Base-by-base conservation (phyloP, 2,329 filamentous ascomycete genomes). In the Xylariales sp. region DNA sequence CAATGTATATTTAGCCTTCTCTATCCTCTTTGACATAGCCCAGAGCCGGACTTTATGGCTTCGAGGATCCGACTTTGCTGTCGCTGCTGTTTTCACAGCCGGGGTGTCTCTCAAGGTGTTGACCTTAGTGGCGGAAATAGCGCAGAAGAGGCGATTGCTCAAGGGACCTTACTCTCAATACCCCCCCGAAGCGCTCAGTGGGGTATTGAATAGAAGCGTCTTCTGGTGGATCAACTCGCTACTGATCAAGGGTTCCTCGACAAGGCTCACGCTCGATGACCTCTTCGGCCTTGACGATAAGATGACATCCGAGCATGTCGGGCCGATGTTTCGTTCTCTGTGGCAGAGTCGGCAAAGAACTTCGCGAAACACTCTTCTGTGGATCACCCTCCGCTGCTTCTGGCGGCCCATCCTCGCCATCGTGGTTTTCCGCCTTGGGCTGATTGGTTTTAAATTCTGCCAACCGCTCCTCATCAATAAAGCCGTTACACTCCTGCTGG, bases 381-480 rank as follows among this genome's bases (percentile, higher is more conserved):
- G 37, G 17, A 36, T 37, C 17, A 13, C 54, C 1, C 17, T 38
- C 10, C 40, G 39, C 6, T 37, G 49, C 2, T 43, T 56, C 10
- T 36, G 6, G 34, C 39, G 15, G 40, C 42, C 13, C 21, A 55
- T 13, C 19, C 53, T 18, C 42, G 53, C 55, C 4, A 41, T 57
- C 6, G 39, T 49, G 6, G 48, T 35, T 12, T 24, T 24, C 11
- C 33, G 33, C 7, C 33, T 35, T 7, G 24, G 33, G 7, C 29
- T 50, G 6, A 45, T 43, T 2, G 62, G 47, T 1, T 63, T 67
- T 42, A 56, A 38, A 3, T 65, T 66, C 40, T 52, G 53, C 10
- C 65, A 69, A 40, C 65, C 65, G 0, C 60, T 67, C n/a, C 48
- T 69, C 17, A 53, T 69, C 29, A 11, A 8, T 10, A 7, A 59